phyloP scores from a whole-genome alignment of 2,329 filamentous ascomycete species.

The Aspergillus sp. region DNA sequence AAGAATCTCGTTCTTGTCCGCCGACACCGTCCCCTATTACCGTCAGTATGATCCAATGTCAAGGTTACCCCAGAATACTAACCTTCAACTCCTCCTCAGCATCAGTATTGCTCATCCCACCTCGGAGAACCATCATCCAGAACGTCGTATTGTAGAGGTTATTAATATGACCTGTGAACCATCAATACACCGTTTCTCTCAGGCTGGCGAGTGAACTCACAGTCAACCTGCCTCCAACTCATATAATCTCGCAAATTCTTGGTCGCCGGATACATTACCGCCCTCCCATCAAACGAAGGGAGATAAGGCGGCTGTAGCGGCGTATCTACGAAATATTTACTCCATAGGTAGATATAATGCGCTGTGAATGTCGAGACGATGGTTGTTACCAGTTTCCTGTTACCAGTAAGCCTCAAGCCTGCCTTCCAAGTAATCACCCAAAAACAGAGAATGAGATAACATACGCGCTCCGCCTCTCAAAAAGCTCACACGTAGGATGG shows the following conservation, averaged over 20 bases:
- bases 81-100: slow-evolving; percentile 80
- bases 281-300: slow-evolving; percentile 89
- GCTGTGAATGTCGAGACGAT: slow-evolving; percentile 92
- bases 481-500: slow-evolving; percentile 76
- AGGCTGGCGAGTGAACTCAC: slow-evolving; percentile 53
- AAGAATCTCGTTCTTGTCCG: slow-evolving; percentile 94
- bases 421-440: background rate
- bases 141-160: slow-evolving; percentile 98
- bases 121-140: slow-evolving; percentile 80
- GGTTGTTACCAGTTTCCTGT: slow-evolving; percentile 87
- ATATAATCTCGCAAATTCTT: slow-evolving; percentile 89
- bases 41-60: slow-evolving; percentile 20
- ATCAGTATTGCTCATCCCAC: slow-evolving; percentile 71
- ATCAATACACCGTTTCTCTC: background rate
- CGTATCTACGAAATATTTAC: slow-evolving; percentile 69
- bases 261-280: slow-evolving; percentile 82
- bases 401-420: background rate
- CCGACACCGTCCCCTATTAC: slow-evolving; percentile 71
- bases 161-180: slow-evolving; percentile 78
- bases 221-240: slow-evolving; percentile 96
- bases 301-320: slow-evolving; percentile 67
- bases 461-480: slow-evolving; percentile 80
- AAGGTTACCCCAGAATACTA: slow-evolving; percentile 22
- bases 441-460: slow-evolving; percentile 15
- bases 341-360: slow-evolving; percentile 83